phyloP scores from a whole-genome alignment of 805 yeast species.

The Zygosaccharomyces bisporus region DNA sequence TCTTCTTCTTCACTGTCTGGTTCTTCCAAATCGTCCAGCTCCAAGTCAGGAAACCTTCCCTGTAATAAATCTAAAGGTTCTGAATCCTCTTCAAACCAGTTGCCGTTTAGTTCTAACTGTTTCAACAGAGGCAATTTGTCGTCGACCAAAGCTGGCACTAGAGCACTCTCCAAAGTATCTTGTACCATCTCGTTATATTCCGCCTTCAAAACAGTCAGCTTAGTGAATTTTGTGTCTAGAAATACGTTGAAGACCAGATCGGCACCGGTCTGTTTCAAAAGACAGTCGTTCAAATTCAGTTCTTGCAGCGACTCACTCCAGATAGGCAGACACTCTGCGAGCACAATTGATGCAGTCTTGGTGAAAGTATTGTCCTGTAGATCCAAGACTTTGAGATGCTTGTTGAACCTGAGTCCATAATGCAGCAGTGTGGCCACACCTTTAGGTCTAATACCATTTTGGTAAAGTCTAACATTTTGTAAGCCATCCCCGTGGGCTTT shows the following conservation, averaged over 20 bases:
- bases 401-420: conserved; percentile 65
- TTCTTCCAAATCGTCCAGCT: conserved; percentile 92
- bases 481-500: conserved; percentile 67
- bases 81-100: conserved; percentile 85
- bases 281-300: conserved; percentile 83
- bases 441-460: conserved; percentile 94
- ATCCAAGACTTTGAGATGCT: conserved; percentile 64
- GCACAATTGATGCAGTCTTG: conserved; percentile 54
- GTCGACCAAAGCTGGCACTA: conserved; percentile 50
- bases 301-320: conserved; percentile 69
- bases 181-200: conserved; percentile 86
- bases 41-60: conserved; percentile 76
- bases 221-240: conserved; percentile 37
- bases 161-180: conserved; percentile 50
- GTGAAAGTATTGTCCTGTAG: conserved; percentile 96
- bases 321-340: conserved; percentile 53
- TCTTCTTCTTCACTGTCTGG: conserved; percentile 54
- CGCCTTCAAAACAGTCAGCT: conserved; percentile 59
- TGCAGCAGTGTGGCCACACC: conserved; percentile 75
- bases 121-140: conserved; percentile 57
- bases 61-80: conserved; percentile 58
- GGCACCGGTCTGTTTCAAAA: conserved; percentile 78
- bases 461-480: conserved; percentile 75
- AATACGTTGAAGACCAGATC: conserved; percentile 49
- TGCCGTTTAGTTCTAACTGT: conserved; percentile 84